Base-by-base conservation (phyloP, 805 yeast genomes). In the Cyberlindnera saturnus region DNA sequence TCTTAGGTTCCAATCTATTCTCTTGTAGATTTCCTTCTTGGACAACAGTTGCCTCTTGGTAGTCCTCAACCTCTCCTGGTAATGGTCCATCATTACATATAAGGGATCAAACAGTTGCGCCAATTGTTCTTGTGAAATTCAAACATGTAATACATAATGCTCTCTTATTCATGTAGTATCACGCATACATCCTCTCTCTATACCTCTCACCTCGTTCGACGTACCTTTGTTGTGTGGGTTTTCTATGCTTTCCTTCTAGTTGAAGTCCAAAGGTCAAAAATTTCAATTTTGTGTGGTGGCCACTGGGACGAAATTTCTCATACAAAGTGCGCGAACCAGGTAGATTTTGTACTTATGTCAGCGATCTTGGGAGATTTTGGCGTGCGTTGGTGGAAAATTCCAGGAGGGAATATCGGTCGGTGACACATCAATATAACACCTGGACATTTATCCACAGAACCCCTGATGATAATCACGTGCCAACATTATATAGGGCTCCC, bases 251-350 rank as follows among this genome's bases (percentile, higher is more conserved):
- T 32, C 40, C 15, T 38, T 34, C 36, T 37, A 18, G 20, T 32
- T 23, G 30, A 13, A 32, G 23, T 18, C 36, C 32, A 17, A 39
- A 36, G 46, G 39, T 43, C 52, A 54, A 55, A 56, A 56, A 53
- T 54, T 56, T 56, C 59, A 51, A 43, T 49, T 50, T 48, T 52
- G 54, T 55, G 49, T 45, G 51, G 28, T 23, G 28, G 28, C 28
- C 9, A 13, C 28, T 38, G 44, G 26, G 47, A 40, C 45, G 46
- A 40, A 36, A 42, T 45, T 45, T 40, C 46, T 40, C 45, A 32
- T 39, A 4, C 19, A 15, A 10, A 14, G 40, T 38, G 48, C 42
- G 23, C 49, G n/a, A 31, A 45, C 48, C 48, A 34, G 36, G 41
- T 16, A 8, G 3, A 29, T 38, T 23, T 35, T 31, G 18, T 15